Evolutionary conservation across 768 basidiomycete genomes (phyloP).

Genomic region (Dentipellis sp.): DNA sequence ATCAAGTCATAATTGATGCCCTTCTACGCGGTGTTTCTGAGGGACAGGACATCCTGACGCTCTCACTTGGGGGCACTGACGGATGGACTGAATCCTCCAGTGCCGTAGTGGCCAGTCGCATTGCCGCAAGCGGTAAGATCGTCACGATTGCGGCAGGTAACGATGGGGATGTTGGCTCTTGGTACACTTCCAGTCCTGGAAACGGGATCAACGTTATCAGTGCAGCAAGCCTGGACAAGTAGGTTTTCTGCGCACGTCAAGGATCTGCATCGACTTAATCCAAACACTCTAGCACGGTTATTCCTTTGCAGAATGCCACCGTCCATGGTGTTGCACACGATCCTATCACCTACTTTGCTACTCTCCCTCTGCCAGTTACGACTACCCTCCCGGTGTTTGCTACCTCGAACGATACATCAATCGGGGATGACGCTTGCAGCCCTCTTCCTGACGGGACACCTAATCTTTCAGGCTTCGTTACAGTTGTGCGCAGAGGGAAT

Average conservation of each 20-base stretch:
- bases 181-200: conserved; percentile 48
- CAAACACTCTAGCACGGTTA: conserved; percentile 31
- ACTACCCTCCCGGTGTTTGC: conserved; percentile 46
- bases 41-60: conserved; percentile 51
- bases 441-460: conserved; percentile 43
- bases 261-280: background rate
- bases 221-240: conserved; percentile 44
- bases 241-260: background rate
- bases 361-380: conserved; percentile 35
- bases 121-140: conserved; percentile 47
- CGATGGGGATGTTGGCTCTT: conserved; percentile 46
- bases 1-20: conserved; percentile 36
- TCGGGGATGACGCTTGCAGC: conserved; percentile 49
- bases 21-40: conserved; percentile 42
- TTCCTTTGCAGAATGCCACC: conserved; percentile 47
- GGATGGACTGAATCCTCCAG: conserved; percentile 55
- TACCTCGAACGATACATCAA: conserved; percentile 44
- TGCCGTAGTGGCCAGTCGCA: conserved; percentile 48
- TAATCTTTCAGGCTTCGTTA: conserved; percentile 43
- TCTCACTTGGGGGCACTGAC: conserved; percentile 54
- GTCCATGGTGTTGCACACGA: conserved; percentile 37
- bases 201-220: conserved; percentile 49
- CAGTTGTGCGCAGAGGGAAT: conserved; percentile 48
- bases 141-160: conserved; percentile 56
- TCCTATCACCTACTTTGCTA: conserved; percentile 46